Evolutionary conservation across 179 eudicot genomes (phyloP), one percentile per base, ranked within the genome.

Genomic region (Camellia oleifera): DNA sequence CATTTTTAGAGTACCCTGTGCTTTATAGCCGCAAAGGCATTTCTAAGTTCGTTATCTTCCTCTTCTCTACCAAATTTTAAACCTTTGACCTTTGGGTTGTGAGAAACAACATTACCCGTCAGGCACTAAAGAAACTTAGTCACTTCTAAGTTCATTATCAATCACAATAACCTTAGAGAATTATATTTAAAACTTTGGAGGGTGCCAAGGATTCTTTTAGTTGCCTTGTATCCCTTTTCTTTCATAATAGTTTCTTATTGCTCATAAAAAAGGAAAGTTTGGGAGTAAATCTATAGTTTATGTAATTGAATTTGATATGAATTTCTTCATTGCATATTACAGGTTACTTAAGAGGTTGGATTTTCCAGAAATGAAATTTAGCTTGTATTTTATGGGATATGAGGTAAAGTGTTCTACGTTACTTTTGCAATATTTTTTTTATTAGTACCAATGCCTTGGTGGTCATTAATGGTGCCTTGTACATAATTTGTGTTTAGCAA

Each of bases 301-400:
- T 74, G 40, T 69, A 67, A 62, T 5, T 71, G 60, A 62, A 48
- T 83, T 23, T 52, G 48, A 44, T 11, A 15, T 54, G 56, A 54
- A 17, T 40, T 40, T 70, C 13, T 45, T 68, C 54, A 53, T 82
- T 76, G 48, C 65, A 18, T 40, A 32, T 56, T 64, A 8, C 88
- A 95, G 98, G 83, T 86, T 95, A 86, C 97, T 93, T 60, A 95
- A 95, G 90, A 88, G 98, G 85, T 78, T 95, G 88, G 97, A 95
- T 88, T 95, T 95, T 78, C 90, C 93, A n/a, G 98, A 92, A 82
- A 83, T 87, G 92, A 92, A 95, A 83, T 93, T 95, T 76, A 92
- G 92, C 87, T 87, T 93, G 87, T 95, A 95, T 85, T 92, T 95
- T 79, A 26, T 95, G 88, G 98, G 98, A 61, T 95, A 93, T 82